Percentiles rank a stretch among this genome's conserved stretches.
phyloP scores from a whole-genome alignment of 805 yeast genomes.

The Saturnispora sanitii region DNA sequence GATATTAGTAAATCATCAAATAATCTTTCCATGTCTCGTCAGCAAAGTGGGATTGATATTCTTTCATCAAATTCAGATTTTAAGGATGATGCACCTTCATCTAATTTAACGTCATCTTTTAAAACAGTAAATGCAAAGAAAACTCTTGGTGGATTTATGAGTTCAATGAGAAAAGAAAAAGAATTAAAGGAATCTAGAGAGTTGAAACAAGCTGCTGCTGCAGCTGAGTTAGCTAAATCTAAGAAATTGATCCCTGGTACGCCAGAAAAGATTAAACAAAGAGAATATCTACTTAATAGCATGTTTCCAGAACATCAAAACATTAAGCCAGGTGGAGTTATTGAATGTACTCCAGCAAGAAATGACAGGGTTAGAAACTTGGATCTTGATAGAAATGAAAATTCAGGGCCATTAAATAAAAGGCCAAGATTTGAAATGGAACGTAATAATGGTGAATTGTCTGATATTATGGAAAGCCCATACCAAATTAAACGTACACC shows the following conservation, averaged over 20 bases:
- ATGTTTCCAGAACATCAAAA: conserved; percentile 5
- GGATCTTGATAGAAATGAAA: background rate
- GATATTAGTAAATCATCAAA: conserved; percentile 22
- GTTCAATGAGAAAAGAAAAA: conserved; percentile 8
- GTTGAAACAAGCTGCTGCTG: conserved; percentile 17
- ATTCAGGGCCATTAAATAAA: conserved; percentile 8
- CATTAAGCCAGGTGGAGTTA: conserved; percentile 8
- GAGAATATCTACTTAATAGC: conserved; percentile 1
- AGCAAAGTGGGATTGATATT: background rate
- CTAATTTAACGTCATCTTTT: background rate
- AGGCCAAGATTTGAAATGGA: background rate
- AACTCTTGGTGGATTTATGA: conserved; percentile 11
- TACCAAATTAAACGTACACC: conserved; percentile 1
- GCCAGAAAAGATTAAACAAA: conserved; percentile 1
- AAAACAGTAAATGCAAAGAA: background rate
- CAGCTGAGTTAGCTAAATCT: background rate
- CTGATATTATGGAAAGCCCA: conserved; percentile 5
- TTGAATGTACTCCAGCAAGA: conserved; percentile 19
- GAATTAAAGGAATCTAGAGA: conserved; percentile 7
- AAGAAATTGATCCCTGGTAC: background rate
- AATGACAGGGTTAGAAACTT: background rate
- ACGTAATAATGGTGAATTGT: background rate
- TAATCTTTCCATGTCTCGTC: background rate
- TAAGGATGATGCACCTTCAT: background rate
- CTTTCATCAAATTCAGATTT: background rate